Evolutionary conservation across 208 protist genomes (phyloP), one percentile per base, ranked within the genome.

Genomic region (Trypanosoma cruzi): DNA sequence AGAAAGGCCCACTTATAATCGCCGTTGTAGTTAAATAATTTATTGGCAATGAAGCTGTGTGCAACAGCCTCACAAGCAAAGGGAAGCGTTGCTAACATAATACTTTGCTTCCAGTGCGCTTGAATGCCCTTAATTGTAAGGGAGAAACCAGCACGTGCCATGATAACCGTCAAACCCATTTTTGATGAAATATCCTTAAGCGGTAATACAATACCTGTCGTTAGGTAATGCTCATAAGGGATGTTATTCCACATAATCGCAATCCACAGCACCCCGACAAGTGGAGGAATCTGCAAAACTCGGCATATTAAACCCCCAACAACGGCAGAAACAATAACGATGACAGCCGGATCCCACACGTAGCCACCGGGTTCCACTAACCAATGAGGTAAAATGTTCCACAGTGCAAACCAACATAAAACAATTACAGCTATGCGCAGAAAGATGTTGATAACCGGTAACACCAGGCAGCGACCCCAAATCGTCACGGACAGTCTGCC

Each of bases 241-340:
- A 94, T 85, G 72, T 92, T 94, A 64, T 87, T 88, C 86, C 89
- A 94, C 77, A 88, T 80, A 57, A 92, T 88, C 29, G 77, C 86
- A 53, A 92, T 79, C 86, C 86, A 92, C 42, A 94, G 60, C 32
- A 94, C 86, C 36, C 89, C 85, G 0, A 92, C 82, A 26, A 94
- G 76, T 56, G 86, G 80, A n/a, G 89, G 89, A 28, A 94, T 79
- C 64, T 92, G 86, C 20, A 92, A 31, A n/a, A 94, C 52, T 13
- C 86, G 85, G 71, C 82, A 94, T 8, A 92, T 28, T 4, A 90
- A 55, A 49, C 86, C 83, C 18, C 89, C 86, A 1, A 92, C 65
- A 56, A 94, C 64, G 34, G 84, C 69, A 20, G 86, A 82, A 13
- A 90, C 77, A 13, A 94, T 36, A 31, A 94, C 75, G 22, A 85